A percentile compares a stretch with the other conserved stretches of the same genome.
These are phyloP conservation scores for Suhomyces prunicola DNA, from an alignment of 805 yeast genomes.

Conservation along the genomic window DNA sequence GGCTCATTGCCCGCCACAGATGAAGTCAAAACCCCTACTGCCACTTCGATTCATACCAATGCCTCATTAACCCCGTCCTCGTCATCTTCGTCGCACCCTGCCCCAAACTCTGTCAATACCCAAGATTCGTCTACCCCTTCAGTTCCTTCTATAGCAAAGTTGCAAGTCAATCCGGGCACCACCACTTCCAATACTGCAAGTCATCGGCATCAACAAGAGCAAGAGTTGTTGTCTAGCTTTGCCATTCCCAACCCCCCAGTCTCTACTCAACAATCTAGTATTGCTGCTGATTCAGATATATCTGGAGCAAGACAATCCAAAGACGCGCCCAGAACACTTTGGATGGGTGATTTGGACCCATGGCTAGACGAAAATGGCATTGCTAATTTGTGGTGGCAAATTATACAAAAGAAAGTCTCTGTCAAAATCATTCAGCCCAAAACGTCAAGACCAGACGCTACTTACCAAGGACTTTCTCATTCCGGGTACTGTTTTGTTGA, in stretches of 20 bases:
- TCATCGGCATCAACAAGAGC: conserved; percentile 43
- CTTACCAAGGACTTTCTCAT: conserved; percentile 28
- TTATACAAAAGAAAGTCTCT: conserved; percentile 51
- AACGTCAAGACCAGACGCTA: conserved; percentile 18
- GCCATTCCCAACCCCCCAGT: conserved; percentile 43
- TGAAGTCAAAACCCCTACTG: neutral
- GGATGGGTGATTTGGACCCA: conserved; percentile 90
- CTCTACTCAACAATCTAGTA: conserved; percentile 35
- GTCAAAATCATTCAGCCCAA: conserved; percentile 64
- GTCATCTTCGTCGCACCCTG: neutral
- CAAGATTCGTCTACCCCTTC: conserved; percentile 1
- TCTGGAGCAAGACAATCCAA: conserved; percentile 9
- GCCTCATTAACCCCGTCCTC: neutral
- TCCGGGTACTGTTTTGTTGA: conserved; percentile 78
- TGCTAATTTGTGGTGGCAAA: conserved; percentile 55
- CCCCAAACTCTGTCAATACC: neutral
- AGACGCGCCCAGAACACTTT: conserved; percentile 64
- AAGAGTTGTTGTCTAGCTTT: conserved; percentile 37
- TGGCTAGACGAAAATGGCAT: conserved; percentile 66
- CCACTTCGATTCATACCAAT: neutral
- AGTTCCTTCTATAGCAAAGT: neutral
- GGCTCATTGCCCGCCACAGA: neutral
- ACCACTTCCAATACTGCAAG: conserved; percentile 32
- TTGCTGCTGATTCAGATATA: conserved; percentile 22
- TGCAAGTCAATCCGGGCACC: conserved; percentile 2